Base-by-base conservation (phyloP, 2,329 filamentous ascomycete genomes). In the Cyphellophora europaea region DNA sequence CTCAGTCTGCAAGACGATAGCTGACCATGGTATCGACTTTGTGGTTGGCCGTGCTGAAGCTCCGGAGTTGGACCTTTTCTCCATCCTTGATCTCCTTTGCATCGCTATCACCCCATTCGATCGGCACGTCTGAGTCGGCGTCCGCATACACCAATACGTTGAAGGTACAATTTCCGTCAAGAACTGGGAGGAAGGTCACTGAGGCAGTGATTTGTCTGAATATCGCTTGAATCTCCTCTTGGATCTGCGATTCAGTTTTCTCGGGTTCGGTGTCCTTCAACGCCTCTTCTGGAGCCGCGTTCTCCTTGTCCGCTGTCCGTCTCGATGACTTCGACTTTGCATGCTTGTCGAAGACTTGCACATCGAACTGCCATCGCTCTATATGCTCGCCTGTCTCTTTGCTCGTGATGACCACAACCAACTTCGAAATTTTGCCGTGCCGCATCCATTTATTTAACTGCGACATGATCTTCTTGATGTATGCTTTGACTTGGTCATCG, bases 381-480 rank as follows among this genome's bases (percentile, higher is more conserved):
- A 98, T 78, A 59, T 94, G 82, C 56, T 95, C 88, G 44, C 89
- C 91, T 1, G 88, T 94, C 60, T 98, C 91, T 62, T 95, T 96
- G 67, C 83, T 84, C 19, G 89, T 95, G 49, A 98, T 88, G 31
- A 98, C 91, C 35, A 98, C 82, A 40, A 98, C 88, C 10, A 98
- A 77, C 62, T 93, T 95, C 34, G 85, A 93, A 56, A 98, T 95
- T 63, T 98, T 96, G 57, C 88, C 86, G 51, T 82, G 84, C 35
- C 87, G 72, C 87, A 96, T 96, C 91, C 91, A 98, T 57, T 85
- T 86, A 66, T 93, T 89, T 39, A 98, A 76, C 62, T 98, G 91
- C 17, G 79, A 80, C 88, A 95, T 98, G 66, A 98, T 96, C 65
- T 93, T 94, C 63, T 94, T 95, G 69, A 98, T 93, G 65, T 98